A percentile compares a stretch with the other conserved stretches of the same genome.
Evolutionary conservation across 495 filamentous ascomycete genomes (phyloP).

Genomic region (Annulohypoxylon bovei): DNA sequence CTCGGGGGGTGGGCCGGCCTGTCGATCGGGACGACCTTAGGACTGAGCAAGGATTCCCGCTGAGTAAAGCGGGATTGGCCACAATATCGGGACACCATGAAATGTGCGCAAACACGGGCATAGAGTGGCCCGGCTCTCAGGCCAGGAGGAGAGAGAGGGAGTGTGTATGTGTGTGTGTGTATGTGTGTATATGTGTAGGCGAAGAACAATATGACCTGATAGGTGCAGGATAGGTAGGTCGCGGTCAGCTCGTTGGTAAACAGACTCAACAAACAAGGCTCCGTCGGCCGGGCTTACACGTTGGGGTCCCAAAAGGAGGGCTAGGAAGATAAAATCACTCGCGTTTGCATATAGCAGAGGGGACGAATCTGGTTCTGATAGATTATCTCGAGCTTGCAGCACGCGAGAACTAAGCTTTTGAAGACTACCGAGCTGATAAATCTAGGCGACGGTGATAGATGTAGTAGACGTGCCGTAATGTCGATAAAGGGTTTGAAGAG

Average conservation of each 20-base stretch:
- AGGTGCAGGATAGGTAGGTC: conserved; percentile 23
- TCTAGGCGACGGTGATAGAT: conserved; percentile 1
- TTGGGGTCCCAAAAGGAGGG: conserved; percentile 38
- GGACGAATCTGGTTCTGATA: conserved; percentile 2
- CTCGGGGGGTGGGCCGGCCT: conserved; percentile 35
- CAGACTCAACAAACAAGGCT: conserved; percentile 35
- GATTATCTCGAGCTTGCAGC: conserved; percentile 30
- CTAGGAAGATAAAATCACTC: conserved; percentile 23
- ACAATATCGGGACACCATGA: conserved; percentile 27
- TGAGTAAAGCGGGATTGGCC: conserved; percentile 29
- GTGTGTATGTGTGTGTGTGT: conserved; percentile 1
- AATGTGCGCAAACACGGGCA: conserved; percentile 19
- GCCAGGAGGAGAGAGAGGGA: conserved; percentile 12
- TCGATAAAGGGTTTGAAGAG: conserved; percentile 3
- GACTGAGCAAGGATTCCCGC: conserved; percentile 35
- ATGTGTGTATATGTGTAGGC: conserved; percentile 11
- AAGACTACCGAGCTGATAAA: conserved; percentile 8
- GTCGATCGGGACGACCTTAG: conserved; percentile 42
- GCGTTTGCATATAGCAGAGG: conserved; percentile 28
- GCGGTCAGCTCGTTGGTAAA: conserved; percentile 35
- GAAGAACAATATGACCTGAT: conserved; percentile 24
- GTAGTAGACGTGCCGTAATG: conserved; percentile 12
- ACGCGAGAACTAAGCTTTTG: conserved; percentile 11
- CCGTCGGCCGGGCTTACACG: conserved; percentile 27
- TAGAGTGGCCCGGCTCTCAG: conserved; percentile 22